phyloP scores from a whole-genome alignment of 23 red algal species.

The Gracilariopsis chorda region DNA sequence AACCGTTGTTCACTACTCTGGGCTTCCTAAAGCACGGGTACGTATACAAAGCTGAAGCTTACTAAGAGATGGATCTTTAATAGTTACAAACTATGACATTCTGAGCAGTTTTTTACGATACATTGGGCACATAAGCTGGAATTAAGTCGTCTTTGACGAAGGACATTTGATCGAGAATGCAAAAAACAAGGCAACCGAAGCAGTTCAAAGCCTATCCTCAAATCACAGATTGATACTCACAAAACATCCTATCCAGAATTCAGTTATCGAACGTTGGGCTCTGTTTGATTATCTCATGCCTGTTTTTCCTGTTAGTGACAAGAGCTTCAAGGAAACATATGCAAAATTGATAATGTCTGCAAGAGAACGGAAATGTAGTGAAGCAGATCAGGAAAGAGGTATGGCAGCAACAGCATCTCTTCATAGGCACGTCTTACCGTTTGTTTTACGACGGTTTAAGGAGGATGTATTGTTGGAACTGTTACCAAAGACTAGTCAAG shows the following conservation, averaged over 20 bases:
- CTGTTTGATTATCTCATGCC: slow-evolving; percentile 86
- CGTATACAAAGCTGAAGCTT: neutral
- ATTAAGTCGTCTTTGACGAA: slow-evolving; percentile 67
- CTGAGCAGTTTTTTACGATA: neutral
- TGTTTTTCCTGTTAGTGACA: slow-evolving; percentile 60
- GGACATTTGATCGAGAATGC: slow-evolving; percentile 79
- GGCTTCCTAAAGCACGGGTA: too few species aligned
- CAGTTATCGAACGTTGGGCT: slow-evolving; percentile 66
- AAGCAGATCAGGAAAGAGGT: slow-evolving; percentile 36
- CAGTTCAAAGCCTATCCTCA: too few species aligned
- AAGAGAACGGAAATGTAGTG: neutral
- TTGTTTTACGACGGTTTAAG: slow-evolving; percentile 71
- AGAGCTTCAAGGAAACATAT: slow-evolving; percentile 46
- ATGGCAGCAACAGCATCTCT: slow-evolving; percentile 41
- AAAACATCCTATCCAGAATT: slow-evolving; percentile 75
- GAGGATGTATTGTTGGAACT: too few species aligned
- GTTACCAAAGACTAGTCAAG: slow-evolving; percentile 77
- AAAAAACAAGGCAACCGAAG: slow-evolving; percentile 37
- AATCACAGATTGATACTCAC: too few species aligned
- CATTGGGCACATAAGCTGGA: slow-evolving; percentile 13
- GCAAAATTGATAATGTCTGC: too few species aligned
- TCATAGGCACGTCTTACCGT: slow-evolving; percentile 81
- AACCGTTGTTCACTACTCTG: slow-evolving; percentile 58
- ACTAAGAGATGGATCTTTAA: slow-evolving; percentile 17
- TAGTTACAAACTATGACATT: slow-evolving; percentile 9